Conservation (phyloP, 768 basidiomycete genomes). For the Termitomyces sp. region DNA sequence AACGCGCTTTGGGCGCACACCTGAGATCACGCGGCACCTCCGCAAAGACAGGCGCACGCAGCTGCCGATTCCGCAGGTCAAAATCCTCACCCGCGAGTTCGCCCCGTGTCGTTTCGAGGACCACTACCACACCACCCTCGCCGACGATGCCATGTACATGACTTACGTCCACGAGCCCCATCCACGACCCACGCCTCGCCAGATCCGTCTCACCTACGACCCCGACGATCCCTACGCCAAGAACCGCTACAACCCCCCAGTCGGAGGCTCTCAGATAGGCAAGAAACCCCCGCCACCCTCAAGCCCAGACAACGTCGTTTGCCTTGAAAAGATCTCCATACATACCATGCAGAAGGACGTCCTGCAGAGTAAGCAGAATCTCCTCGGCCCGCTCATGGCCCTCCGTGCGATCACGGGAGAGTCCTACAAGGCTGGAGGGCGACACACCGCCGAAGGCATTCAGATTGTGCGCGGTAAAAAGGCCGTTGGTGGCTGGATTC, state of each 20-base stretch:
- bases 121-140: constrained; percentile 82
- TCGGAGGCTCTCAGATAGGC: constrained; percentile 69
- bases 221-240: constrained; percentile 80
- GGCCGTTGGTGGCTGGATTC: constrained; percentile 78
- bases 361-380: constrained; percentile 61
- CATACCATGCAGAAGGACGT: constrained; percentile 88
- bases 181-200: constrained; percentile 51
- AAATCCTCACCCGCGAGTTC: constrained; percentile 65
- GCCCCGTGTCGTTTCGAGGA: constrained; percentile 72
- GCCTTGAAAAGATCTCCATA: constrained; percentile 80
- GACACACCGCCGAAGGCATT: constrained; percentile 69
- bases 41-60: constrained; percentile 46
- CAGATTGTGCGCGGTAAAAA: constrained; percentile 72
- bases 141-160: constrained; percentile 92
- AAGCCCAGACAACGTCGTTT: constrained; percentile 66
- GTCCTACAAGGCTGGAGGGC: constrained; percentile 69
- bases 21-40: constrained; percentile 43
- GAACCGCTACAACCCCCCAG: constrained; percentile 71
- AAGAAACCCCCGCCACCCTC: constrained; percentile 66
- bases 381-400: constrained; percentile 86
- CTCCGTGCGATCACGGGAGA: constrained; percentile 87
- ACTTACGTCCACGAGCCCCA: constrained; percentile 76
- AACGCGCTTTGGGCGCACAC: constrained; percentile 52
- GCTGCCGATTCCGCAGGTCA: constrained; percentile 75
- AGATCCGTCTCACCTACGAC: constrained; percentile 70